Conservation (phyloP, 1,284 basidiomycete species). For the Porogramme epimiltina region DNA sequence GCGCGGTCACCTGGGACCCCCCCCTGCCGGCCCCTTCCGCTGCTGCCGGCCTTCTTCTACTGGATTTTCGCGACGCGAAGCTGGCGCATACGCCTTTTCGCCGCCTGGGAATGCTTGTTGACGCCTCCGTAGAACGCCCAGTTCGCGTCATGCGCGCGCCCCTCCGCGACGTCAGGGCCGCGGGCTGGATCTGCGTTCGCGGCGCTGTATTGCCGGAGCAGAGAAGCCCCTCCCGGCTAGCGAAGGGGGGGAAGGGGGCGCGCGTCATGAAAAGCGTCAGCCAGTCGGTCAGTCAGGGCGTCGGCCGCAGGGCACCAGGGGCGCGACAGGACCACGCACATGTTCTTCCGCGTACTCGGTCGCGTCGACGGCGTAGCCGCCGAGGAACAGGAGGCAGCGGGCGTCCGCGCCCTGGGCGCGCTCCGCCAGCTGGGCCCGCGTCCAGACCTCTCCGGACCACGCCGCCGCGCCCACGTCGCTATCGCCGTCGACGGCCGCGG, state of each 20-base stretch:
- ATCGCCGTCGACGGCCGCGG: constrained; percentile 15
- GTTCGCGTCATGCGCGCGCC: constrained; percentile 46
- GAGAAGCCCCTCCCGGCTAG: constrained; percentile 55
- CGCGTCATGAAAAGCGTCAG: too few relatives aligned
- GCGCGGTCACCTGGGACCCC: too few relatives aligned
- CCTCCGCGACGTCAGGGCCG: constrained; percentile 8
- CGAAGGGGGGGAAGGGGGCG: too few relatives aligned
- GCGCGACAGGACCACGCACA: constrained; percentile 42
- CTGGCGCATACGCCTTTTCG: constrained; percentile 54
- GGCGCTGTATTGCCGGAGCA: constrained; percentile 52
- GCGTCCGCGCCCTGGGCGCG: constrained; percentile 36
- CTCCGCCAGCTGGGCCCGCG: constrained; percentile 35
- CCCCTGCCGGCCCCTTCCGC: too few relatives aligned
- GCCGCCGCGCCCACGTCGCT: constrained; percentile 13
- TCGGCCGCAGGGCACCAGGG: constrained; percentile 3
- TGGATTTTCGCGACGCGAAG: constrained; percentile 47
- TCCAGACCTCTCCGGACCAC: constrained; percentile 48
- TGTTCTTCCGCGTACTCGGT: constrained; percentile 68
- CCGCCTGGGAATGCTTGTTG: constrained; percentile 71
- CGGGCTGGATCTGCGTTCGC: constrained; percentile 21
- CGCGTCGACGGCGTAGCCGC: constrained; percentile 66
- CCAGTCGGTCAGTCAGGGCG: too few relatives aligned
- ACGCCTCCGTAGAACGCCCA: constrained; percentile 73
- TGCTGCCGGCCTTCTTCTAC: too few relatives aligned
- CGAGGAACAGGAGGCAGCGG: constrained; percentile 56